Percentiles rank a stretch among this genome's conserved stretches.
These are phyloP conservation scores for Pterocarpus santalinus DNA, from an alignment of 306 rosid genomes.

Conservation along the genomic window DNA sequence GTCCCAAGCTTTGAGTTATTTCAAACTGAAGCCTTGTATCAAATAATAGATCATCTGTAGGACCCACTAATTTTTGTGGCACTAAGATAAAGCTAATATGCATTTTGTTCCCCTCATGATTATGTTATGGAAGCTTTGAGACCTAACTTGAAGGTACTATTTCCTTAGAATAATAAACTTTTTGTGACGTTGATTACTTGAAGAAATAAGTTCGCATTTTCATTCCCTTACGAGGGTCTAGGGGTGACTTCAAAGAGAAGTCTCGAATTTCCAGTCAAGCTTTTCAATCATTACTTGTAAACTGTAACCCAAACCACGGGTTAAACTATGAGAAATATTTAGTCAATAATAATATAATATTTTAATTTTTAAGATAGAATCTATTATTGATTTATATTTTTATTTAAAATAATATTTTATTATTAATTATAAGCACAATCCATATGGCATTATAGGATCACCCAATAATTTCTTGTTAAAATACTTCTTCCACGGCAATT, in stretches of 20 bases:
- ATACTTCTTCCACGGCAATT: too few species aligned
- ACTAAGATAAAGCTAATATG: neutral
- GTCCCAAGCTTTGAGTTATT: neutral
- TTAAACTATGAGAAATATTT: neutral
- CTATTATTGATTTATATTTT: too few species aligned
- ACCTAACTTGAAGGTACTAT: neutral
- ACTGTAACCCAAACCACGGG: neutral
- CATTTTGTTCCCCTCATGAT: neutral
- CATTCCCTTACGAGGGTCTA: neutral
- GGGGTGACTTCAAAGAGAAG: neutral
- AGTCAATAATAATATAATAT: too few species aligned
- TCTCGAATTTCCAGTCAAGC: constrained; percentile 5
- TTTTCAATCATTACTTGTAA: constrained; percentile 4
- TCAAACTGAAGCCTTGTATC: neutral
- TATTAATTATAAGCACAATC: too few species aligned
- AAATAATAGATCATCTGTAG: neutral
- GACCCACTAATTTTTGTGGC: neutral
- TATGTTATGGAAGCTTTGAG: neutral
- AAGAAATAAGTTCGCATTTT: constrained; percentile 17
- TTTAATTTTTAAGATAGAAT: too few species aligned
- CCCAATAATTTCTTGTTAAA: too few species aligned
- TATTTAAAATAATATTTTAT: too few species aligned
- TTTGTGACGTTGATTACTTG: neutral
- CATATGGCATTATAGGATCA: too few species aligned
- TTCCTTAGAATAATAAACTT: neutral